A percentile compares a stretch with the other conserved stretches of the same genome.
phyloP scores from a whole-genome alignment of 179 eudicot genomes.

The Beta macrorhiza region DNA sequence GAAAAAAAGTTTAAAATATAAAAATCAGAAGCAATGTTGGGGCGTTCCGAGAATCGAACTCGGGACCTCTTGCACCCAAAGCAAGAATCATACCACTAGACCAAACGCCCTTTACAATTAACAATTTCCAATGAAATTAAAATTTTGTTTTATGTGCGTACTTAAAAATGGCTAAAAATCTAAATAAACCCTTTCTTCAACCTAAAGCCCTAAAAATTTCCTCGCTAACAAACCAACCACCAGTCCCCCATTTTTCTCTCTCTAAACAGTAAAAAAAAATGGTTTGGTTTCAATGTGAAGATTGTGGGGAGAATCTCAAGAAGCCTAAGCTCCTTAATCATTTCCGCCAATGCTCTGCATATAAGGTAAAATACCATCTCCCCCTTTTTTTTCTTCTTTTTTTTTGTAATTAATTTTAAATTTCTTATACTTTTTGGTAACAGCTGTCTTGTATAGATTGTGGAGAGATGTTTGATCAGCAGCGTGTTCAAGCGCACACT shows the following conservation, averaged over 20 bases:
- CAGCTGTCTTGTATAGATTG: slow-evolving; percentile 91
- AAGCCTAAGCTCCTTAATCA: slow-evolving; percentile 78
- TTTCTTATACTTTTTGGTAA: background rate
- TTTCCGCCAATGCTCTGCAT: slow-evolving; percentile 71
- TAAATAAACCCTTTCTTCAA: background rate
- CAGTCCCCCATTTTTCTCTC: background rate
- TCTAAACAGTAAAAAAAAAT: slow-evolving; percentile 21
- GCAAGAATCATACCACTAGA: slow-evolving; percentile 95
- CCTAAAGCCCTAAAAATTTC: background rate
- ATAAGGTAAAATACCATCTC: slow-evolving; percentile 35
- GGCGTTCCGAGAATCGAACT: slow-evolving; percentile 57
- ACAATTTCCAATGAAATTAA: background rate
- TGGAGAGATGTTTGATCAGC: slow-evolving; percentile 60
- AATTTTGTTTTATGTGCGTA: background rate
- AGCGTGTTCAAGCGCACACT: slow-evolving; percentile 70
- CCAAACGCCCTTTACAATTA: slow-evolving; percentile 56
- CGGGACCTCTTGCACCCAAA: slow-evolving; percentile 96
- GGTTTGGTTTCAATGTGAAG: slow-evolving; percentile 98
- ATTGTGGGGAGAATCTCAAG: slow-evolving; percentile 81
- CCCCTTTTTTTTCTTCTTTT: background rate
- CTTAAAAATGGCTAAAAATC: background rate
- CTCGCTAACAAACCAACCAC: background rate
- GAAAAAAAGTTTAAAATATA: too few relatives aligned
- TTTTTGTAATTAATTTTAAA: background rate
- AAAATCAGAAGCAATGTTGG: too few relatives aligned